Conservation (phyloP, 768 basidiomycete genomes). For the Mycena vulgaris region DNA sequence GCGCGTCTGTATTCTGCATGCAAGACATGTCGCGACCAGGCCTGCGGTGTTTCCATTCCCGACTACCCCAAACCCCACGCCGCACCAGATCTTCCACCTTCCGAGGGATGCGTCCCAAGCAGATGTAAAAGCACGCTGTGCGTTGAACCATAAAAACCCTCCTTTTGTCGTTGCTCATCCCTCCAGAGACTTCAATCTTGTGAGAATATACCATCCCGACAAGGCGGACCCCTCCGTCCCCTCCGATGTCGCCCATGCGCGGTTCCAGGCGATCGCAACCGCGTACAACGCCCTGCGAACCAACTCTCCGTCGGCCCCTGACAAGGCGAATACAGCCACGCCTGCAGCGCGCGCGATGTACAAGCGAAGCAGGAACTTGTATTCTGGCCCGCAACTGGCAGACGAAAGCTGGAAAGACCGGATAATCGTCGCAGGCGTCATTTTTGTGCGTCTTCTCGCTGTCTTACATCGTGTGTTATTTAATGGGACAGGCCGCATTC, state of each 20-base stretch:
- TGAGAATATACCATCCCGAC: constrained; percentile 86
- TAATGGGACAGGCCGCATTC: constrained; percentile 27
- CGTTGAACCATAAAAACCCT: constrained; percentile 38
- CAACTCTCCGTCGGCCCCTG: constrained; percentile 45
- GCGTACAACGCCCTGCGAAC: constrained; percentile 79
- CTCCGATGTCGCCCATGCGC: constrained; percentile 68
- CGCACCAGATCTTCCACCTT: constrained; percentile 77
- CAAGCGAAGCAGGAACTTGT: constrained; percentile 59
- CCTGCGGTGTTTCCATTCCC: constrained; percentile 62
- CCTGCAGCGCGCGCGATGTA: constrained; percentile 62
- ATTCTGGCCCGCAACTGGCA: constrained; percentile 57
- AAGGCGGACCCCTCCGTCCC: constrained; percentile 61
- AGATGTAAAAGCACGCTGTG: constrained; percentile 74
- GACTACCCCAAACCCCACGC: constrained; percentile 64
- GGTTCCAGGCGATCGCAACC: constrained; percentile 77
- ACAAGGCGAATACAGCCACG: constrained; percentile 48
- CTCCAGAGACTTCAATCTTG: constrained; percentile 80
- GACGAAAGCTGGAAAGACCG: constrained; percentile 82
- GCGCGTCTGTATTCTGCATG: not conserved
- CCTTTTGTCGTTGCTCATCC: constrained; percentile 15
- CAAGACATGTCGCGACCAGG: constrained; percentile 19
- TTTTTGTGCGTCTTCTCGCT: constrained; percentile 57
- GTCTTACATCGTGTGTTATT: not conserved
- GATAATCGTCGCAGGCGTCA: constrained; percentile 68
- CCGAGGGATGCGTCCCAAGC: constrained; percentile 64